A percentile compares a stretch with the other conserved stretches of the same genome.
Evolutionary conservation across 2,329 filamentous ascomycete genomes (phyloP).

Genomic region (Nemania sp.): DNA sequence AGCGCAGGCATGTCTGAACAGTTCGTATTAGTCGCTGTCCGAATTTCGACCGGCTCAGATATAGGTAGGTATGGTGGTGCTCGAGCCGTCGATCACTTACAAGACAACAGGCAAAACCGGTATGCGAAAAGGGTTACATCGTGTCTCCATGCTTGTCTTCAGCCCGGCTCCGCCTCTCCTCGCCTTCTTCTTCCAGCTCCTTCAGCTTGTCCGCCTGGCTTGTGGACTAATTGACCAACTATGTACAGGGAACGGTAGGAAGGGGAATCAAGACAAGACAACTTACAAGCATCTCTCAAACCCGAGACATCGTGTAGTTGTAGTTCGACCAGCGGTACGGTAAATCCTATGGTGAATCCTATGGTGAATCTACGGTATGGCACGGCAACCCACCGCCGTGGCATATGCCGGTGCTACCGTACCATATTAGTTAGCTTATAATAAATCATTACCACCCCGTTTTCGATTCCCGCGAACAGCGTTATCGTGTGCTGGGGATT

Average conservation of each 20-base stretch:
- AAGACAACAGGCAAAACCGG: slow-evolving; percentile 14
- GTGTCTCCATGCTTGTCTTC: slow-evolving; percentile 13
- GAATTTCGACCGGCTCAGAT: slow-evolving; percentile 11
- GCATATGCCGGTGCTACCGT: slow-evolving; percentile 25
- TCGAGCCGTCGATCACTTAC: slow-evolving; percentile 14
- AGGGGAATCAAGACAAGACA: too few relatives aligned
- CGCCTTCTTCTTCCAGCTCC: slow-evolving; percentile 20
- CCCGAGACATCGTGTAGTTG: not conserved
- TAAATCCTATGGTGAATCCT: not conserved
- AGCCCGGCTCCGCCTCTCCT: slow-evolving; percentile 24
- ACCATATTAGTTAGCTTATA: too few relatives aligned
- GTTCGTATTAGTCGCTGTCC: slow-evolving; percentile 26
- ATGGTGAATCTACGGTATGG: not conserved
- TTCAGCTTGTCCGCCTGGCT: slow-evolving; percentile 24
- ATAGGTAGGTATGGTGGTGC: slow-evolving; percentile 8
- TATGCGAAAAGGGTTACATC: slow-evolving; percentile 23
- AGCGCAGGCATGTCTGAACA: not conserved
- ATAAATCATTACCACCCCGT: slow-evolving; percentile 5
- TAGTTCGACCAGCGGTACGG: slow-evolving; percentile 11
- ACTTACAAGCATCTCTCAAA: too few relatives aligned
- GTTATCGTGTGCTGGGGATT: not conserved
- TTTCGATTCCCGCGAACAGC: slow-evolving; percentile 17
- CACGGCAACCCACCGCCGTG: not conserved
- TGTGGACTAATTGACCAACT: slow-evolving; percentile 8
- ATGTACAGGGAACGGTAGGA: not conserved